Base-by-base conservation (phyloP, 2,329 filamentous ascomycete genomes). In the Diaporthe longicolla region DNA sequence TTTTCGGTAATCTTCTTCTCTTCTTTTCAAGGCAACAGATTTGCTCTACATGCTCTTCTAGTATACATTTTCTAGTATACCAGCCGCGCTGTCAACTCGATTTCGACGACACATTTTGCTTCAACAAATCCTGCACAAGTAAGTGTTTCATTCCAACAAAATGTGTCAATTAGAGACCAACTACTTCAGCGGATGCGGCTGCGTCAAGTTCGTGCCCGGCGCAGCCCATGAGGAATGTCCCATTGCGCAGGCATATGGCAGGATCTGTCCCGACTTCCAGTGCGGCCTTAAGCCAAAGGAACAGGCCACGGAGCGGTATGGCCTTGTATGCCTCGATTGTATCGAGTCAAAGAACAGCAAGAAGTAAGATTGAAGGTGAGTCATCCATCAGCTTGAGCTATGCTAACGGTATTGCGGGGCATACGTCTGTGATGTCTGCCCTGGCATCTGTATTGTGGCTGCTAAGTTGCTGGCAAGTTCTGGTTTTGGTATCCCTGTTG, bases 181-280 rank as follows among this genome's bases (percentile, higher is more conserved):
- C 61, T 45, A 69, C 26, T 73, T 73, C 61, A 73, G 50, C 26
- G 71, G 52, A 21, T 73, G 71, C 11, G 71, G 71, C 52, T 73
- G 71, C 29, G 15, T 73, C 63, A 73, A 59, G 32, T 1, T 26
- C 43, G 37, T 35, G 1, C 4, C 40, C 10, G 29, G 32, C 4
- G 61, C 71, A n/a, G n/a, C 1, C 10, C 54, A 43, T 8, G 48
- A 70, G 66, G 0, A 50, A 11, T 73, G 72, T 19, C 55, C 58
- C 5, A 54, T 73, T 0, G 66, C 55, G 2, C 48, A 65, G 37
- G 45, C 50, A 7, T 71, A 73, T 19, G 65, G 65, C 5, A 63
- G 72, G 59, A 37, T 61, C 19, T 73, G 66, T 24, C 24, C 57
- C 45, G 48, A 57, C 21, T 70, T 54, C n/a, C 65, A 61, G 10